Conservation (phyloP, 495 filamentous ascomycete genomes). For the Chaetomium tenue region DNA sequence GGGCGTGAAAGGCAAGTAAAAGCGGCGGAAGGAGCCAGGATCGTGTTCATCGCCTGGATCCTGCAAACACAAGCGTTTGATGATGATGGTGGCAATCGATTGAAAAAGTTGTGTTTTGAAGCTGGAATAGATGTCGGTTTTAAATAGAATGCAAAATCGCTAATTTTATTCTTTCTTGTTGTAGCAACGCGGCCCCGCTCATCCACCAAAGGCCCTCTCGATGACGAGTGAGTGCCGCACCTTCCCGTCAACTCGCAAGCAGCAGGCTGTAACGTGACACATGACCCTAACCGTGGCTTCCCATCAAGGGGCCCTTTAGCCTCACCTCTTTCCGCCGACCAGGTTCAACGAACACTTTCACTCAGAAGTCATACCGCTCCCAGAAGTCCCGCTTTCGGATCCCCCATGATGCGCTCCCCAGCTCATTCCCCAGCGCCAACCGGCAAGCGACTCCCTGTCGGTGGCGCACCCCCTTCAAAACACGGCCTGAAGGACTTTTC, state of each 20-base stretch:
- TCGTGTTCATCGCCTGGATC: neutral
- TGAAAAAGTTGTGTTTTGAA: neutral
- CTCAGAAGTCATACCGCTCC: slow-evolving; percentile 13
- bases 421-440: slow-evolving; percentile 27
- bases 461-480: slow-evolving; percentile 21
- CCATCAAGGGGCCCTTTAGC: slow-evolving; percentile 29
- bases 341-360: slow-evolving; percentile 12
- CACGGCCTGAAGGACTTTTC: slow-evolving; percentile 64
- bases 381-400: slow-evolving; percentile 23
- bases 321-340: slow-evolving; percentile 31
- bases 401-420: slow-evolving; percentile 30
- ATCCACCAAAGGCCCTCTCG: slow-evolving; percentile 58
- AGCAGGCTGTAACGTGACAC: neutral
- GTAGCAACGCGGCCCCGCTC: slow-evolving; percentile 49
- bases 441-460: slow-evolving; percentile 12
- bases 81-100: neutral
- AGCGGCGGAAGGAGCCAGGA: neutral
- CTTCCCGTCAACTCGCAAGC: slow-evolving; percentile 3
- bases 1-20: slow-evolving; percentile 40
- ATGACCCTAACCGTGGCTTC: neutral
- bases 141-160: neutral
- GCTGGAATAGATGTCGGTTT: neutral
- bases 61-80: neutral
- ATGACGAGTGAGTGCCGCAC: slow-evolving; percentile 51
- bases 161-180: neutral